phyloP scores from a whole-genome alignment of 2,329 filamentous ascomycete genomes.

The Fusarium transvaalense region DNA sequence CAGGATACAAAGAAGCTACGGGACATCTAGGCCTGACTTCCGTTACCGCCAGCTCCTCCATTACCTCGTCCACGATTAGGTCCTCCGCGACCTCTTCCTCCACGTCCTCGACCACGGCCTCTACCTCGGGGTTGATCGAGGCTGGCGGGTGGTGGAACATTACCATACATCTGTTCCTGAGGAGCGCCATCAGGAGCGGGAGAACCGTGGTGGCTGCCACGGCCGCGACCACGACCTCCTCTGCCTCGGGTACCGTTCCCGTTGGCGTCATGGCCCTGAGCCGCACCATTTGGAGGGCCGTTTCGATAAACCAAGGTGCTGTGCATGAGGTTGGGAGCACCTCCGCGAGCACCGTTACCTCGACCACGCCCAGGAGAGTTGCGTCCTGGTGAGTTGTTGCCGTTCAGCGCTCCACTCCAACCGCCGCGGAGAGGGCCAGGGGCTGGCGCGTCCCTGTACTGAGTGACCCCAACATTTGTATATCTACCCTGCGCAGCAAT shows the following conservation, averaged over 20 bases:
- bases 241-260: conserved; percentile 44
- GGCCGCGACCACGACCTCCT: conserved; percentile 52
- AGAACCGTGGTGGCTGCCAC: conserved; percentile 46
- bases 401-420: conserved; percentile 69
- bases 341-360: conserved; percentile 54
- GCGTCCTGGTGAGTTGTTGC: conserved; percentile 55
- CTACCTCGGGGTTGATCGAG: conserved; percentile 62
- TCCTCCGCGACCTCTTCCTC: conserved; percentile 56
- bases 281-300: conserved; percentile 50
- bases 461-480: conserved; percentile 69
- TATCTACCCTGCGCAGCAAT: conserved; percentile 64
- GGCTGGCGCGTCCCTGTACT: conserved; percentile 69
- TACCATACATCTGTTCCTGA: conserved; percentile 59
- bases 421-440: conserved; percentile 68
- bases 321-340: conserved; percentile 61
- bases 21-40: conserved; percentile 40
- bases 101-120: conserved; percentile 57
- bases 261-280: conserved; percentile 49
- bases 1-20: conserved; percentile 4
- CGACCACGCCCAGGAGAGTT: conserved; percentile 57
- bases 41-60: conserved; percentile 34
- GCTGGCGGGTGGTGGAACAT: conserved; percentile 71
- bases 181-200: conserved; percentile 36
- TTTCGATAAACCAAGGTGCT: conserved; percentile 67
- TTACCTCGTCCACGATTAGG: conserved; percentile 53